phyloP scores from a whole-genome alignment of 2,329 filamentous ascomycete species.

The Epichloe uncinata region DNA sequence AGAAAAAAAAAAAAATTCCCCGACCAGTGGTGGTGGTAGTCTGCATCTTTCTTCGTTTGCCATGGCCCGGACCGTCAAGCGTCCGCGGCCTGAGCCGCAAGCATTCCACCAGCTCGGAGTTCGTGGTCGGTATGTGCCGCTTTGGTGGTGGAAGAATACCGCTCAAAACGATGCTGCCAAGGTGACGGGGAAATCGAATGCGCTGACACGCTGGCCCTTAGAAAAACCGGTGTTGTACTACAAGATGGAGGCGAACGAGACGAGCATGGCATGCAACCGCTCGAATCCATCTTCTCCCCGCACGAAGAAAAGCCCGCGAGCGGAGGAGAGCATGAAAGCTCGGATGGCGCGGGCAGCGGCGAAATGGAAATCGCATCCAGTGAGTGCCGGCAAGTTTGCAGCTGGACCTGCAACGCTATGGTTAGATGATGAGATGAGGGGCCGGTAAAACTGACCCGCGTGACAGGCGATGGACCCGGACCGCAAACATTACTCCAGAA shows the following conservation, averaged over 20 bases:
- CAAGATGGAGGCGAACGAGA: constrained; percentile 70
- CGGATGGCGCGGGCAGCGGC: constrained; percentile 24
- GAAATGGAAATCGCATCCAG: constrained; percentile 41
- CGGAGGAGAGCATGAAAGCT: constrained; percentile 15
- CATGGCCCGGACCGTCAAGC: constrained; percentile 23
- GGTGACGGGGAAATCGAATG: background rate
- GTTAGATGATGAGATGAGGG: background rate
- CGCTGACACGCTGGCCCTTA: constrained; percentile 22
- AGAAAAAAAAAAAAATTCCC: accelerated
- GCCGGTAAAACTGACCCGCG: background rate
- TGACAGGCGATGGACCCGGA: constrained; percentile 37
- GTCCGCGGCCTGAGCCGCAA: constrained; percentile 15
- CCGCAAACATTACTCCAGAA: constrained; percentile 38
- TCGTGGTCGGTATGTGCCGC: constrained; percentile 23
- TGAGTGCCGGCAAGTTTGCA: constrained; percentile 16
- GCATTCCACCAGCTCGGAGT: constrained; percentile 22
- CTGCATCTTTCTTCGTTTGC: background rate
- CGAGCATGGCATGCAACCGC: constrained; percentile 81
- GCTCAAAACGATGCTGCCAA: background rate
- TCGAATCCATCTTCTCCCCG: constrained; percentile 81
- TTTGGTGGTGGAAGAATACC: background rate
- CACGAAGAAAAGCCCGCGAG: constrained; percentile 42
- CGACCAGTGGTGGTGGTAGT: background rate
- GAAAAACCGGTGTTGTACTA: constrained; percentile 79
- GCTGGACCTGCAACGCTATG: background rate